A percentile compares a stretch with the other conserved stretches of the same genome.
Evolutionary conservation across 257 asterid species (phyloP).

Genomic region (Coffea eugenioides): DNA sequence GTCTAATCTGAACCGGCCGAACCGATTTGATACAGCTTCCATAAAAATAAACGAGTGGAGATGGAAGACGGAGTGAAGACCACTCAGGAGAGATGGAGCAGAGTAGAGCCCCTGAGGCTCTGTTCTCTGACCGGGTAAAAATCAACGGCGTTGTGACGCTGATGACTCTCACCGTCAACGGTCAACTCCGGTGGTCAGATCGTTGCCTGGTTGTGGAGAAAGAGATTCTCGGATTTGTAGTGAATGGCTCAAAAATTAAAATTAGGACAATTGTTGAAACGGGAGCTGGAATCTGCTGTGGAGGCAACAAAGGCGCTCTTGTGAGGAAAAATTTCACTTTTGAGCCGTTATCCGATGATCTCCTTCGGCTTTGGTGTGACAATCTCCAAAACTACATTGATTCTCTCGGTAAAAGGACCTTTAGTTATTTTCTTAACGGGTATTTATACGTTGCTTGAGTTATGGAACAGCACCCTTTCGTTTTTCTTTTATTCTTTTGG

Average conservation of each 20-base stretch:
- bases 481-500: background rate
- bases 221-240: conserved; percentile 73
- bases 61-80: background rate
- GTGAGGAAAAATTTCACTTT: conserved; percentile 54
- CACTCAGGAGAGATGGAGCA: conserved; percentile 5
- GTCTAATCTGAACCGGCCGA: background rate
- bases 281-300: conserved; percentile 49
- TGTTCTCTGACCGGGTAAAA: conserved; percentile 51
- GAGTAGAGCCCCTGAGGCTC: conserved; percentile 31
- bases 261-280: conserved; percentile 50
- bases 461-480: background rate
- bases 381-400: conserved; percentile 57
- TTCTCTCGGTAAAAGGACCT: conserved; percentile 54
- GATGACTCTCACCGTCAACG: conserved; percentile 53
- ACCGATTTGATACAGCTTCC: background rate
- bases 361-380: conserved; percentile 53
- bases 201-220: conserved; percentile 51
- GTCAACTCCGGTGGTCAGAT: conserved; percentile 55
- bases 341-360: conserved; percentile 48
- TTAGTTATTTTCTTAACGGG: background rate
- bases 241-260: conserved; percentile 48
- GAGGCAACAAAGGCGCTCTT: conserved; percentile 20
- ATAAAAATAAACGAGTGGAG: background rate
- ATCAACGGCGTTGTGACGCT: conserved; percentile 39
- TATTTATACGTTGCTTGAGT: background rate